Conservation (phyloP, 2,329 filamentous ascomycete genomes). For the Dactylonectria macrodidyma region DNA sequence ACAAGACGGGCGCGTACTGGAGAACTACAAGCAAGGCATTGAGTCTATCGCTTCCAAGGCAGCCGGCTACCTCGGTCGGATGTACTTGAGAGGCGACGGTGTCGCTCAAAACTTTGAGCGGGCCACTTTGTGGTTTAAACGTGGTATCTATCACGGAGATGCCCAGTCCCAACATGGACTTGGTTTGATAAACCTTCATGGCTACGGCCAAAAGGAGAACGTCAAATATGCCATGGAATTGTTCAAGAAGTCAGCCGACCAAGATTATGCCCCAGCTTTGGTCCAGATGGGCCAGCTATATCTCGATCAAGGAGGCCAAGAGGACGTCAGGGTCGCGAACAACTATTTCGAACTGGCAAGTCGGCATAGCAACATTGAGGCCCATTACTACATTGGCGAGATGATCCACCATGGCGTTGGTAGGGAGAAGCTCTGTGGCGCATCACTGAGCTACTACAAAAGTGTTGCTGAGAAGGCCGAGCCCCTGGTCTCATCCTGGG, state of each 20-base stretch:
- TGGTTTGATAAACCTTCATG: slow-evolving; percentile 86
- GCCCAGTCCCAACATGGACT: slow-evolving; percentile 87
- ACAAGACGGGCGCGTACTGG: slow-evolving; percentile 80
- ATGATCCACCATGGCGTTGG: slow-evolving; percentile 86
- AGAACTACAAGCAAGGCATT: slow-evolving; percentile 77
- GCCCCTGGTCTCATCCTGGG: slow-evolving; percentile 81
- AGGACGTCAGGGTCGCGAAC: slow-evolving; percentile 82
- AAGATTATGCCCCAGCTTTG: slow-evolving; percentile 85
- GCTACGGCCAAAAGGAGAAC: slow-evolving; percentile 80
- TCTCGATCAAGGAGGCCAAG: slow-evolving; percentile 81
- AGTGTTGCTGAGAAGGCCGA: slow-evolving; percentile 82
- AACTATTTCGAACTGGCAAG: slow-evolving; percentile 92
- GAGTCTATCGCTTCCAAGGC: slow-evolving; percentile 87
- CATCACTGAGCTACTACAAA: slow-evolving; percentile 88
- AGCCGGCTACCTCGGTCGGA: slow-evolving; percentile 88
- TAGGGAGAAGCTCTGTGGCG: slow-evolving; percentile 82
- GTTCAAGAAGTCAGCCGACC: slow-evolving; percentile 85
- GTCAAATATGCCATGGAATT: slow-evolving; percentile 80
- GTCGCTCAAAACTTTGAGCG: slow-evolving; percentile 83
- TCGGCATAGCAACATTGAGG: slow-evolving; percentile 87
- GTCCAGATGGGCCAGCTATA: slow-evolving; percentile 88
- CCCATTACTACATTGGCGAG: slow-evolving; percentile 93
- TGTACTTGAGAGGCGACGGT: slow-evolving; percentile 91
- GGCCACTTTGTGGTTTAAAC: slow-evolving; percentile 86
- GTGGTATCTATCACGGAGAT: slow-evolving; percentile 82